Base-by-base conservation (phyloP, 2,329 filamentous ascomycete species). In the Xylogone sp. region DNA sequence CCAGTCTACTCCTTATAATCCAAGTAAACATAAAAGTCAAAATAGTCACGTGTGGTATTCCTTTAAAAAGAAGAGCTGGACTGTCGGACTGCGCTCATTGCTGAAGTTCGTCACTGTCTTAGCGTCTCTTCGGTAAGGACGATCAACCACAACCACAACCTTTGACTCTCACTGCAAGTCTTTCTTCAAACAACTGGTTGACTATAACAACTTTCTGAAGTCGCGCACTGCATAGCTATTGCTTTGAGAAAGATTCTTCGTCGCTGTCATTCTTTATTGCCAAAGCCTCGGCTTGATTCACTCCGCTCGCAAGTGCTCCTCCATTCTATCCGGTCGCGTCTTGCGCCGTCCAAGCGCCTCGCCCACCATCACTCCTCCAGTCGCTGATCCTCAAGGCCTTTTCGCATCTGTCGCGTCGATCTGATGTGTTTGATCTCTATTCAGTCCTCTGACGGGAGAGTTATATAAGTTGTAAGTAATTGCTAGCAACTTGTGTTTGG, bases 291-390 rank as follows among this genome's bases (percentile, higher is more conserved):
- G 22, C 44, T 45, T 43, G n/a, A 24, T 22, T 42, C 21, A 24
- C 46, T 22, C 44, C 39, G 21, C 42, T 49, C 49, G 39, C 46
- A 53, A 49, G 54, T 56, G 48, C 55, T 56, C 43, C 56, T 51
- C 52, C 47, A 51, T 45, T 39, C 29, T 46, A 54, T 54, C 50
- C 51, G 52, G 57, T 61, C 60, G 60, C 58, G 56, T 59, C 53
- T 42, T 57, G 57, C 60, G 54, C 54, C 53, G 48, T 49, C 48
- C 50, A 48, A 53, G 34, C 47, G 47, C 42, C 21, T 49, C 22
- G 34, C 47, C 18, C 44, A 24, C 22, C 44, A 29, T 29, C 44
- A 24, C 44, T 27, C 27, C 44, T 18, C n/a, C 6, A 27, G 44
- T 43, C 43, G 42, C 34, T 27, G 21, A 44, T 42, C 39, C 47